Evolutionary conservation across 1,139 yeast species (phyloP).

Genomic region (Yamadazyma aaseri): DNA sequence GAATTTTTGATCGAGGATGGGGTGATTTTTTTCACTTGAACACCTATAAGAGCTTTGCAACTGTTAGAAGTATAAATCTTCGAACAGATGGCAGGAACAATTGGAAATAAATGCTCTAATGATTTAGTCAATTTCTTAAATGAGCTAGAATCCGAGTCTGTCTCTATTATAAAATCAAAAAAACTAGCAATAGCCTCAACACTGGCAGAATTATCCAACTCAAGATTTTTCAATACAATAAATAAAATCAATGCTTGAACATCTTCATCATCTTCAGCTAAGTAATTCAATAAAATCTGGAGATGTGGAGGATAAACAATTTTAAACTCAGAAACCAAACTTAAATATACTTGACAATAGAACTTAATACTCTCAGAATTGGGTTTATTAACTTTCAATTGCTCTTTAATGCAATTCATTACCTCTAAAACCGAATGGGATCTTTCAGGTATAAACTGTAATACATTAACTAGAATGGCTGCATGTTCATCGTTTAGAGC

Average conservation of each 20-base stretch:
- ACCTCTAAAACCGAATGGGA: conserved; percentile 13
- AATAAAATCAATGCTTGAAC: conserved; percentile 23
- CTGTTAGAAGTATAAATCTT: conserved; percentile 12
- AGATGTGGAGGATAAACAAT: conserved; percentile 23
- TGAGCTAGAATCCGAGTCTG: conserved; percentile 12
- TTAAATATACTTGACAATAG: conserved; percentile 20
- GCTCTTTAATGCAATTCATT: conserved; percentile 14
- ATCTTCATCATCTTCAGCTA: conserved; percentile 19
- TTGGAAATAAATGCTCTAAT: conserved; percentile 14
- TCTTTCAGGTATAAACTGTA: conserved; percentile 9
- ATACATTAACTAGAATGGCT: conserved; percentile 15
- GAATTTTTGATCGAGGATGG: conserved; percentile 7
- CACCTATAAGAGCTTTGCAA: conserved; percentile 9
- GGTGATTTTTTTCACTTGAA: conserved; percentile 9
- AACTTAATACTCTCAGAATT: conserved; percentile 5
- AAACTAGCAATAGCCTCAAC: conserved; percentile 22
- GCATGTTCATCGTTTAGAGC: conserved; percentile 20
- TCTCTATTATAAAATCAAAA: conserved; percentile 22
- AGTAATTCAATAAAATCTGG: conserved; percentile 20
- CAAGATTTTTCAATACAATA: conserved; percentile 25
- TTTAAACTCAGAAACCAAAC: conserved; percentile 20
- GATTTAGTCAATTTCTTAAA: conserved; percentile 20
- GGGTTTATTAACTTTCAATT: conserved; percentile 11
- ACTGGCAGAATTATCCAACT: conserved; percentile 17
- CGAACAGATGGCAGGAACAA: conserved; percentile 13